These are phyloP conservation scores for Candida awuae DNA, from an alignment of 805 yeast genomes.

Conservation along the genomic window DNA sequence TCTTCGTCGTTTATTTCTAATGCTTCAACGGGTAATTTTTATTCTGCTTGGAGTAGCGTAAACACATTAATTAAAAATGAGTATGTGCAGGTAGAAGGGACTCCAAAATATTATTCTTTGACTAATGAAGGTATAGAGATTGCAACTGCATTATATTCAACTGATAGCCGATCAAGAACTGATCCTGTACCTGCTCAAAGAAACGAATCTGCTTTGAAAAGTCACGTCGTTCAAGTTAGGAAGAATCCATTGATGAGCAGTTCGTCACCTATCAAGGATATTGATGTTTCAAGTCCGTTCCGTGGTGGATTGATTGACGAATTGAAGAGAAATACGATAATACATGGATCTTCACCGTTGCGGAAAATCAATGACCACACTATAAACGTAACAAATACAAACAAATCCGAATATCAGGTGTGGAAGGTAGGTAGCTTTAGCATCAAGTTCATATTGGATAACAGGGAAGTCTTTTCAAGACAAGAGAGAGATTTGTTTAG, in stretches of 20 bases:
- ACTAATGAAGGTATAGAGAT: conserved; percentile 64
- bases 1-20: conserved; percentile 50
- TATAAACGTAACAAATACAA: not conserved
- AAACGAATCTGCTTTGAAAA: no score
- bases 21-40: conserved; percentile 52
- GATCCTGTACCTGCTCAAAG: no score
- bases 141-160: conserved; percentile 47
- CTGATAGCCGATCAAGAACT: conserved; percentile 14
- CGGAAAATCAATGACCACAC: not conserved
- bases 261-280: conserved; percentile 2
- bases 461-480: conserved; percentile 68
- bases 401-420: conserved; percentile 28
- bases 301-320: conserved; percentile 6
- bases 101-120: conserved; percentile 52
- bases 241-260: conserved; percentile 6
- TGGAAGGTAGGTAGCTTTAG: conserved; percentile 63
- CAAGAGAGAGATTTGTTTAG: conserved; percentile 65
- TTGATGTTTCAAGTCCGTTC: conserved; percentile 4
- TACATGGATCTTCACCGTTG: not conserved
- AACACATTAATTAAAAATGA: conserved; percentile 56
- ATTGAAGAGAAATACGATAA: not conserved
- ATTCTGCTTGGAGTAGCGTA: conserved; percentile 70
- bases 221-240: no score
- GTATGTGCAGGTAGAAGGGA: conserved; percentile 46
- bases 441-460: conserved; percentile 62